Base-by-base conservation (phyloP, 2,329 filamentous ascomycete species). In the Phoma sp. region DNA sequence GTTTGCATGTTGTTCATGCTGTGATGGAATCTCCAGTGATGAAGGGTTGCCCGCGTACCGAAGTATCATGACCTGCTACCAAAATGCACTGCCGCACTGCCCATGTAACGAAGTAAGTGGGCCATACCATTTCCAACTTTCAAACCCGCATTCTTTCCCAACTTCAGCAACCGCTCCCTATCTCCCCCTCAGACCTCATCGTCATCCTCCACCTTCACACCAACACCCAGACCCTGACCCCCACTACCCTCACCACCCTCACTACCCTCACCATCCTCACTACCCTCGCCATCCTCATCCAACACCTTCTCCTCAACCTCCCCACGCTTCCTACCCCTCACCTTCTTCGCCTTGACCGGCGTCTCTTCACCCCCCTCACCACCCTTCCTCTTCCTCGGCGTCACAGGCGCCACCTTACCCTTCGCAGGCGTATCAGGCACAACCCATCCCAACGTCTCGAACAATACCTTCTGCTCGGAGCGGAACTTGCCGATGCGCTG, bases 361-460 rank as follows among this genome's bases (percentile, higher is more conserved):
- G 17, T 30, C 30, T 21, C 30, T 1, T 4, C n/a, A 6, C 15
- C 47, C 10, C 20, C 46, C 5, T 15, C 37, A 25, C 20, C 12
- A 4, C 12, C 17, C 25, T 40, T 40, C 2, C 29, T 20, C 47
- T 53, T 53, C 32, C 15, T 29, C 2, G 29, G 30, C n/a, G 30
- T 15, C 5, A 26, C 43, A 37, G 42, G 20, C 2, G 14, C 15
- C 14, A 36, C 21, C 37, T 42, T 43, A 7, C 7, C 7, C 34
- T 52, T 52, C 4, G 11, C 40, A 9, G 26, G 4, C 1, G 21
- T 12, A 2, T n/a, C 26, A 4, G 32, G 9, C 0, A 34, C 3
- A 7, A 17, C 43, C 51, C 51, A 54, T 10, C 43, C 43, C 4
- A 54, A 12, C 12, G 43, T 32, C 10, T 48, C 43, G 30, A 17